These are phyloP conservation scores for Discostella pseudostelligera DNA, from an alignment of 108 stramenopile species.

Conservation along the genomic window DNA sequence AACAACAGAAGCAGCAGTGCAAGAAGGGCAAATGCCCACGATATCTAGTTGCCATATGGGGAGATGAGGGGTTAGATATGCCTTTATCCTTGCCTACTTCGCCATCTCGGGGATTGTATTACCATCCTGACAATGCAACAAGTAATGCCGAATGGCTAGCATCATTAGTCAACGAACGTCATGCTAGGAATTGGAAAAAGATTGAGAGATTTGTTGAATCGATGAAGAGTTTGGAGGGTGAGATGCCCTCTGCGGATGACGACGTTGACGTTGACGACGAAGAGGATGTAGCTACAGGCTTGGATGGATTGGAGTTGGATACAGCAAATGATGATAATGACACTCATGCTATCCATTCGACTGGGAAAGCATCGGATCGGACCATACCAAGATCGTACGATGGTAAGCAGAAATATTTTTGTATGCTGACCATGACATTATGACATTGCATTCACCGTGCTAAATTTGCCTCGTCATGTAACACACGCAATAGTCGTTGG, in stretches of 20 bases:
- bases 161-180: constrained; percentile 77
- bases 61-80: constrained; percentile 92
- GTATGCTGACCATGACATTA: neutral
- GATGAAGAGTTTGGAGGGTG: constrained; percentile 34
- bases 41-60: constrained; percentile 83
- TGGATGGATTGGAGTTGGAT: constrained; percentile 1
- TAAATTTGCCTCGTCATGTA: constrained; percentile 51
- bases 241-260: too few species aligned
- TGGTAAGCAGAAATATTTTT: too few species aligned
- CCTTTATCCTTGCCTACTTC: constrained; percentile 52
- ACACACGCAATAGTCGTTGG: constrained; percentile 62
- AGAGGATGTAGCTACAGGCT: constrained; percentile 3
- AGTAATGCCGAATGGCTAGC: constrained; percentile 62
- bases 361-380: constrained; percentile 18
- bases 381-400: constrained; percentile 47
- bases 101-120: constrained; percentile 34
- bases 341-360: constrained; percentile 1
- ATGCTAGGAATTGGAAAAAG: constrained; percentile 85
- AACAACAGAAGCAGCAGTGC: constrained; percentile 24
- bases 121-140: constrained; percentile 23
- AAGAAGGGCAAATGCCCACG: constrained; percentile 53
- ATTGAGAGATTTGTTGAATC: constrained; percentile 74
- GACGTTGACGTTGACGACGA: constrained; percentile 26
- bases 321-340: constrained; percentile 10
- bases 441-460: neutral